Conservation (phyloP, 768 basidiomycete species). For the Collybia mongolica region DNA sequence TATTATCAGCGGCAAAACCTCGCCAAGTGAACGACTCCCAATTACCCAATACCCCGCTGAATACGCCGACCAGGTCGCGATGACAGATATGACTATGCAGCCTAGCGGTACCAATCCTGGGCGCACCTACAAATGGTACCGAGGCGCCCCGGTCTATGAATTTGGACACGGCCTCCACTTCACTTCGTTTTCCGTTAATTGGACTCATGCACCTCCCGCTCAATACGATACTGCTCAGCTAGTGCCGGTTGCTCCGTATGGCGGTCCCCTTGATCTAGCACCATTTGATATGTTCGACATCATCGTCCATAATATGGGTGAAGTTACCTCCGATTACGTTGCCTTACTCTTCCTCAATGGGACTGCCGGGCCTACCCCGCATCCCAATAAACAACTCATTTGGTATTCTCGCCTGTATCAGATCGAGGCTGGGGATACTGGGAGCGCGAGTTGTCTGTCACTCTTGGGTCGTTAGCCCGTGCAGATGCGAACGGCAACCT, state of each 20-base stretch:
- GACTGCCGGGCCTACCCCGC: slow-evolving; percentile 48
- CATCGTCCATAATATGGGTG: slow-evolving; percentile 46
- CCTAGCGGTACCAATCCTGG: slow-evolving; percentile 49
- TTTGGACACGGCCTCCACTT: slow-evolving; percentile 57
- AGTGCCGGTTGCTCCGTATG: slow-evolving; percentile 20
- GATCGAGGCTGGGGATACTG: slow-evolving; percentile 22
- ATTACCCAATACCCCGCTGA: slow-evolving; percentile 52
- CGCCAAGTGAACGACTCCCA: slow-evolving; percentile 55
- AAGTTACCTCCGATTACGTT: slow-evolving; percentile 51
- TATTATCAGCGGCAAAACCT: slow-evolving; percentile 46
- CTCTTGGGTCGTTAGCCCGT: slow-evolving; percentile 47
- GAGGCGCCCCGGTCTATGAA: slow-evolving; percentile 46
- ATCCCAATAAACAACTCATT: slow-evolving; percentile 51
- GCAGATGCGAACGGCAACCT: slow-evolving; percentile 44
- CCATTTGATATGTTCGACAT: slow-evolving; percentile 49
- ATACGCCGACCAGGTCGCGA: slow-evolving; percentile 45
- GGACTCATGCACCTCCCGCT: slow-evolving; percentile 30
- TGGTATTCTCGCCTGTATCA: slow-evolving; percentile 41
- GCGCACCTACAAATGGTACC: slow-evolving; percentile 60
- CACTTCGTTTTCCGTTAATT: slow-evolving; percentile 45
- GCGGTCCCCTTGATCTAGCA: slow-evolving; percentile 37
- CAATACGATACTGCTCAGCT: slow-evolving; percentile 42
- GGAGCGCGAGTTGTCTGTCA: slow-evolving; percentile 37
- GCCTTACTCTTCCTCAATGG: slow-evolving; percentile 53
- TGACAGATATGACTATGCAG: slow-evolving; percentile 60